These are phyloP conservation scores for Pythium aquatile DNA, from an alignment of 352 stramenopile genomes.

Conservation along the genomic window DNA sequence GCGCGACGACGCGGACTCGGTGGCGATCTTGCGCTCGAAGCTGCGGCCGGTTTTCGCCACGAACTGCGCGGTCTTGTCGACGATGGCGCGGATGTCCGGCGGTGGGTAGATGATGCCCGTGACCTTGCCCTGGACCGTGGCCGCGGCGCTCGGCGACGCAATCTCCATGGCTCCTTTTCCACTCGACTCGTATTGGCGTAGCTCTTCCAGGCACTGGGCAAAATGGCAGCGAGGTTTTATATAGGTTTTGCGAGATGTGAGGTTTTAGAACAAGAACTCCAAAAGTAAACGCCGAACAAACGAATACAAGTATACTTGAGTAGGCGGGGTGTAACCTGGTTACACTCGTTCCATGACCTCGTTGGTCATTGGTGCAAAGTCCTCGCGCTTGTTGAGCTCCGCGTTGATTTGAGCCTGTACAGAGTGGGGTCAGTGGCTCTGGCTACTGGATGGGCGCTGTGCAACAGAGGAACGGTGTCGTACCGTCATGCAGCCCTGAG, in stretches of 20 bases:
- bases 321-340: neutral
- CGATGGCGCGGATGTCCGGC: slow-evolving; percentile 96
- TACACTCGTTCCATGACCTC: slow-evolving; percentile 67
- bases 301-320: neutral
- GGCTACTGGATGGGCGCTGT: neutral
- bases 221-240: slow-evolving; percentile 10
- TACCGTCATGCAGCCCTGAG: slow-evolving; percentile 92
- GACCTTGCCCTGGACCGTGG: slow-evolving; percentile 63
- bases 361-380: slow-evolving; percentile 38
- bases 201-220: slow-evolving; percentile 4
- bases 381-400: slow-evolving; percentile 88
- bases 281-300: neutral
- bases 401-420: slow-evolving; percentile 84
- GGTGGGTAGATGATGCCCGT: slow-evolving; percentile 96
- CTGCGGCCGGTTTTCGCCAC: slow-evolving; percentile 97
- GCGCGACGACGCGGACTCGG: slow-evolving; percentile 94
- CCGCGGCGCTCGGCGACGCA: slow-evolving; percentile 23
- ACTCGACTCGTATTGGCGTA: neutral
- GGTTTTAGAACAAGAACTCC: neutral
- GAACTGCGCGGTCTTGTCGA: slow-evolving; percentile 98
- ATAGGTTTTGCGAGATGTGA: neutral
- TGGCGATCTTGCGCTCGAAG: slow-evolving; percentile 97
- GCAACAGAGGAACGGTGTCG: neutral
- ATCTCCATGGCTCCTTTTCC: neutral
- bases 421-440: neutral